Evolutionary conservation across 2,329 filamentous ascomycete species (phyloP).

Genomic region (Colletotrichum echinochloae): DNA sequence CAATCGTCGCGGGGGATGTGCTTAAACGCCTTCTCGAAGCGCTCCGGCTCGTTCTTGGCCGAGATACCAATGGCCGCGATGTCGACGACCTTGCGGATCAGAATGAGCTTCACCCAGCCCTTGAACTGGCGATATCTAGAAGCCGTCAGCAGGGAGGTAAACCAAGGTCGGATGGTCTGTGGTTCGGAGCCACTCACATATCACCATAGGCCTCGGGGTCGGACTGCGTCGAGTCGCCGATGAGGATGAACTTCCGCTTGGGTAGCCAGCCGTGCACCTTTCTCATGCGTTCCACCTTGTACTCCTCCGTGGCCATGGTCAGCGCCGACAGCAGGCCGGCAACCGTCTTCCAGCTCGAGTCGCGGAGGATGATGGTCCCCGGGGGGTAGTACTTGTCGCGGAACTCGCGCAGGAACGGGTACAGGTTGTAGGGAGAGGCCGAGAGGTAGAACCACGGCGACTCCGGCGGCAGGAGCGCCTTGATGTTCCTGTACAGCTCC

Average conservation of each 20-base stretch:
- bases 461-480: constrained; percentile 62
- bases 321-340: constrained; percentile 82
- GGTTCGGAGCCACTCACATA: constrained; percentile 69
- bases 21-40: constrained; percentile 88
- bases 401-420: constrained; percentile 85
- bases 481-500: constrained; percentile 79
- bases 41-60: constrained; percentile 76
- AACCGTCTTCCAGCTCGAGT: constrained; percentile 87
- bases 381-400: constrained; percentile 76
- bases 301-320: constrained; percentile 83
- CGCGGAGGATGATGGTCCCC: constrained; percentile 86
- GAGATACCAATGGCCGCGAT: constrained; percentile 77
- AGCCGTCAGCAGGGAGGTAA: background rate
- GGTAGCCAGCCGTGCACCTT: constrained; percentile 86
- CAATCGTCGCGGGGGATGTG: constrained; percentile 77
- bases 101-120: constrained; percentile 84
- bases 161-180: too few relatives aligned
- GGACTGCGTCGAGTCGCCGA: constrained; percentile 92
- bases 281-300: constrained; percentile 84
- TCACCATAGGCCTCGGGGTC: constrained; percentile 93
- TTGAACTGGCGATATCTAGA: constrained; percentile 71
- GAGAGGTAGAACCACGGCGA: constrained; percentile 94
- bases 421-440: constrained; percentile 93
- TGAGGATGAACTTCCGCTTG: constrained; percentile 80
- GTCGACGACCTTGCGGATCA: constrained; percentile 86